Evolutionary conservation across 306 rosid species (phyloP).

Genomic region (Fragaria nilgerrensis): DNA sequence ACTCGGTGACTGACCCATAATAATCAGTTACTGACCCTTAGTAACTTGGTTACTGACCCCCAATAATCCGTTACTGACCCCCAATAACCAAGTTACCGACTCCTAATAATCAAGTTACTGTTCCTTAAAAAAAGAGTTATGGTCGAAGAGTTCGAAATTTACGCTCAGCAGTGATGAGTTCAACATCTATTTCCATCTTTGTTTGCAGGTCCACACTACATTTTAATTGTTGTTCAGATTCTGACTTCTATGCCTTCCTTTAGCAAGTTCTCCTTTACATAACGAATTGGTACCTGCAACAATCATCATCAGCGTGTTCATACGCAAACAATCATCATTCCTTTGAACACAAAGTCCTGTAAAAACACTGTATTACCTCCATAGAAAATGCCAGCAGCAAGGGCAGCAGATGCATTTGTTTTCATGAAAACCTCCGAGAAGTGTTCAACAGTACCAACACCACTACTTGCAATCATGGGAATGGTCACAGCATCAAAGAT

Average conservation of each 20-base stretch:
- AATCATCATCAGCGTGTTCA: neutral
- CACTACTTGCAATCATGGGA: slow-evolving; percentile 98
- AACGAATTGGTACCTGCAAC: slow-evolving; percentile 71
- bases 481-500: slow-evolving; percentile 82
- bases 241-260: slow-evolving; percentile 82
- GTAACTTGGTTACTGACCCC: too few species aligned
- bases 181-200: neutral
- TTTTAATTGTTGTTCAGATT: slow-evolving; percentile 28
- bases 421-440: slow-evolving; percentile 74
- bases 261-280: slow-evolving; percentile 75
- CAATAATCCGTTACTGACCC: too few species aligned
- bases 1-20: too few species aligned
- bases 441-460: slow-evolving; percentile 79
- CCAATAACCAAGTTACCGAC: too few species aligned
- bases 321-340: neutral
- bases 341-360: neutral
- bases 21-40: too few species aligned
- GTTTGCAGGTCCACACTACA: neutral
- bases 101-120: too few species aligned
- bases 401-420: slow-evolving; percentile 94
- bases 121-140: too few species aligned
- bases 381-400: slow-evolving; percentile 97
- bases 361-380: slow-evolving; percentile 51
- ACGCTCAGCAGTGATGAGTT: neutral
- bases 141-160: neutral